Evolutionary conservation across 768 basidiomycete species (phyloP).

Genomic region (Serendipita sp.): DNA sequence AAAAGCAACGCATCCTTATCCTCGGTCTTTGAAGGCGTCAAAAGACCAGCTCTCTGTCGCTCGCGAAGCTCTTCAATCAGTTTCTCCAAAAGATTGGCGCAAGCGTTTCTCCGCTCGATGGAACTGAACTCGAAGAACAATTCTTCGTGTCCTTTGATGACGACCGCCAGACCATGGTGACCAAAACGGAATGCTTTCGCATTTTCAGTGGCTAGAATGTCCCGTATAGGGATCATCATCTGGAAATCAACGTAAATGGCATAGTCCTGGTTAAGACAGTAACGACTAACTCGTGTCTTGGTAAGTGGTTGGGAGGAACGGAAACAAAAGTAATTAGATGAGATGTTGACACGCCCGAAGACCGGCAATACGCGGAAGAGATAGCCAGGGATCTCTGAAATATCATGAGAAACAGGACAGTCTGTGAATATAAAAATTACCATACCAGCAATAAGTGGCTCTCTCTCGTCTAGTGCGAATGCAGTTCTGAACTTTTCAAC

Average conservation of each 20-base stretch:
- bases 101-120: conserved; percentile 63
- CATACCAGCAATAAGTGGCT: conserved; percentile 77
- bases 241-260: conserved; percentile 19
- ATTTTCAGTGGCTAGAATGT: conserved; percentile 70
- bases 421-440: conserved; percentile 13
- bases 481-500: conserved; percentile 60
- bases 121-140: conserved; percentile 89
- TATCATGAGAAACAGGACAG: conserved; percentile 20
- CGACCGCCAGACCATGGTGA: conserved; percentile 74
- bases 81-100: conserved; percentile 54
- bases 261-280: neutral
- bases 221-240: conserved; percentile 91
- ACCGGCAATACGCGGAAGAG: conserved; percentile 81
- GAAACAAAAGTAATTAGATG: conserved; percentile 90
- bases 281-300: conserved; percentile 59
- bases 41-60: conserved; percentile 31
- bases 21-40: conserved; percentile 29
- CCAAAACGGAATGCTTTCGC: conserved; percentile 80
- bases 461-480: conserved; percentile 83
- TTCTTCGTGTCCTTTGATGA: conserved; percentile 93
- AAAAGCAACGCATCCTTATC: conserved; percentile 62
- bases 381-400: conserved; percentile 79
- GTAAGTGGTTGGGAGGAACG: conserved; percentile 71
- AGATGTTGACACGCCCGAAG: conserved; percentile 75
- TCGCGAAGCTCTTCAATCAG: conserved; percentile 62